Percentiles rank a stretch among this genome's conserved stretches.
Evolutionary conservation across 306 rosid species (phyloP).

Genomic region (Rubus idaeus): DNA sequence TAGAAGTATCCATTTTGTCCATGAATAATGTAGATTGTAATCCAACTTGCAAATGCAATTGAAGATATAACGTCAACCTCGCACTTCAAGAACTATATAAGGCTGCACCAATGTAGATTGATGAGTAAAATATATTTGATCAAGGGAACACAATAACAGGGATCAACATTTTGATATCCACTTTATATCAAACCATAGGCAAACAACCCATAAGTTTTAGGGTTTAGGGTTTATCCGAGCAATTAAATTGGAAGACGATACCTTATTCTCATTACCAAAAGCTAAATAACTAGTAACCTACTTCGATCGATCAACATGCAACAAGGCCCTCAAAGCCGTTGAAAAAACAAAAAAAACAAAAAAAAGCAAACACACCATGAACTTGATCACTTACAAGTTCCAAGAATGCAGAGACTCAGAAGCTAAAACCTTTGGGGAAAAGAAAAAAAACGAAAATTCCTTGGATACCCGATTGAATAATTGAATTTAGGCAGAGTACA

Average conservation of each 20-base stretch:
- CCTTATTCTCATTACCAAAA: background rate
- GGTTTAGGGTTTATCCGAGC: constrained; percentile 1
- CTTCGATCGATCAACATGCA: constrained; percentile 1
- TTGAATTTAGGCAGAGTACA: background rate
- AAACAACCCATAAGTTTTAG: background rate
- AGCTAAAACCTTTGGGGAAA: background rate
- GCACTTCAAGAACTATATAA: background rate
- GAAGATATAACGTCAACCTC: background rate
- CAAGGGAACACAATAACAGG: background rate
- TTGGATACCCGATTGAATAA: background rate
- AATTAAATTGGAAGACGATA: background rate
- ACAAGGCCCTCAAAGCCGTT: background rate
- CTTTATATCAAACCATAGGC: background rate
- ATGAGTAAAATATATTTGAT: constrained; percentile 1
- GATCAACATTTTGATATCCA: background rate
- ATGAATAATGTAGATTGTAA: background rate
- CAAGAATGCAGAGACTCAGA: constrained; percentile 2
- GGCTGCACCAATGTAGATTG: background rate
- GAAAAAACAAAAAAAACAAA: no score
- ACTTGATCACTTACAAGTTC: background rate
- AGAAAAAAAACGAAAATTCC: no score
- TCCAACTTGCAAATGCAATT: background rate
- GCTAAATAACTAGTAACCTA: background rate
- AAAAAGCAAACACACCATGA: background rate
- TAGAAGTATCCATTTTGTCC: constrained; percentile 41